A percentile compares a stretch with the other conserved stretches of the same genome.
phyloP scores from a whole-genome alignment of 257 asterid species.

The Scutellaria barbata region DNA sequence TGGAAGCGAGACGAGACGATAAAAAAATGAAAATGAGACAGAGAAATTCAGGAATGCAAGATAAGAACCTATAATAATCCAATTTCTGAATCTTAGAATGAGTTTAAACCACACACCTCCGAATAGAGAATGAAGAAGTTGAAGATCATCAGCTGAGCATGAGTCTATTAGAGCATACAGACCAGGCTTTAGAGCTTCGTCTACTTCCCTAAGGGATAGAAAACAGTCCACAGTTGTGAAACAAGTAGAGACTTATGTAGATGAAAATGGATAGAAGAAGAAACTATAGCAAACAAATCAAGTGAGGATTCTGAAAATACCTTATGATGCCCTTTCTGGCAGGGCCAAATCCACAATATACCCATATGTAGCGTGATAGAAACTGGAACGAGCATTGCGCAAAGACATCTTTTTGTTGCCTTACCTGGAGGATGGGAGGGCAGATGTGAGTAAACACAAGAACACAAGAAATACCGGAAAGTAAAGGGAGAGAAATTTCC shows the following conservation, averaged over 20 bases:
- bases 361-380: constrained; percentile 76
- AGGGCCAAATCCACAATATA: constrained; percentile 84
- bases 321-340: constrained; percentile 73
- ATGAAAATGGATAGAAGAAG: constrained; percentile 21
- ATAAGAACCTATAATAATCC: neutral
- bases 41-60: neutral
- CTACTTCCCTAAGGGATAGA: constrained; percentile 68
- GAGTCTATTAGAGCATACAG: constrained; percentile 77
- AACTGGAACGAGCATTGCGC: constrained; percentile 63
- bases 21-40: neutral
- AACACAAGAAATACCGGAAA: neutral
- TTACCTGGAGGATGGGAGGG: constrained; percentile 44
- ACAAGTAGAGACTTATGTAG: constrained; percentile 15
- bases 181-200: constrained; percentile 85
- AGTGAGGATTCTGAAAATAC: constrained; percentile 42
- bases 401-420: constrained; percentile 81
- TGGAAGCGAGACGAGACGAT: constrained; percentile 27
- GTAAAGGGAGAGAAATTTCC: too few species aligned
- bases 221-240: constrained; percentile 18
- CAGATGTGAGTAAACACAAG: neutral
- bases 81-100: constrained; percentile 10
- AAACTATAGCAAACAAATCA: constrained; percentile 18
- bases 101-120: constrained; percentile 63
- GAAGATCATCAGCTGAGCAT: constrained; percentile 80
- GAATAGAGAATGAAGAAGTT: constrained; percentile 78